A percentile compares a stretch with the other conserved stretches of the same genome.
Evolutionary conservation across 495 filamentous ascomycete genomes (phyloP).

Genomic region (Emericellopsis terricola): DNA sequence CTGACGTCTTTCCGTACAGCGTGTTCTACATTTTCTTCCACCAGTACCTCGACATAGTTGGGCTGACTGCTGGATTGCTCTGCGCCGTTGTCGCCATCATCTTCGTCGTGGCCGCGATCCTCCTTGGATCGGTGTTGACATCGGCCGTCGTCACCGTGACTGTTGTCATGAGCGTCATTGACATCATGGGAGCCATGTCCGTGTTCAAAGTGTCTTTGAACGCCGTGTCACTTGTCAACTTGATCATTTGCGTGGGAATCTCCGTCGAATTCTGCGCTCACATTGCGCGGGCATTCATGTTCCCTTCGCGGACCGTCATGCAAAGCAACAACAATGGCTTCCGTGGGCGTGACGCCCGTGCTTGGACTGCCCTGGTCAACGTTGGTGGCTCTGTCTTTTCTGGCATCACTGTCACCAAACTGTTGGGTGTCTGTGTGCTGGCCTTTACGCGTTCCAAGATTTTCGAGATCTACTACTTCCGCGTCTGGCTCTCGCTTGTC

Average conservation of each 20-base stretch:
- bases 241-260: slow-evolving; percentile 93
- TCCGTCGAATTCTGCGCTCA: slow-evolving; percentile 95
- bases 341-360: slow-evolving; percentile 63
- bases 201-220: slow-evolving; percentile 80
- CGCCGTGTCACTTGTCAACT: slow-evolving; percentile 88
- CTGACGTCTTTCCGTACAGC: slow-evolving; percentile 83
- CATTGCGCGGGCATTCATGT: slow-evolving; percentile 89
- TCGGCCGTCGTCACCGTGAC: slow-evolving; percentile 67
- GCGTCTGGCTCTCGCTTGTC: slow-evolving; percentile 85
- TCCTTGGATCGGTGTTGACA: slow-evolving; percentile 73
- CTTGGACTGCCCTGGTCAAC: slow-evolving; percentile 83
- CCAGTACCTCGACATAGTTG: slow-evolving; percentile 76
- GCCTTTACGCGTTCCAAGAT: slow-evolving; percentile 95
- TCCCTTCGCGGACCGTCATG: slow-evolving; percentile 61
- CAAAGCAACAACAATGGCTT: slow-evolving; percentile 50
- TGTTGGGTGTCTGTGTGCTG: slow-evolving; percentile 79
- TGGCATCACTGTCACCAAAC: slow-evolving; percentile 89
- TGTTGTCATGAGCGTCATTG: slow-evolving; percentile 83
- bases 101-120: slow-evolving; percentile 51
- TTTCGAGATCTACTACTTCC: slow-evolving; percentile 98
- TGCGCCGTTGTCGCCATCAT: slow-evolving; percentile 71
- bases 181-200: slow-evolving; percentile 90
- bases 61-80: slow-evolving; percentile 58
- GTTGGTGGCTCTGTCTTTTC: slow-evolving; percentile 88
- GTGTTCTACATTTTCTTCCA: slow-evolving; percentile 99